Conservation (phyloP, 345 rosid genomes). For the Gossypium longicalyx region DNA sequence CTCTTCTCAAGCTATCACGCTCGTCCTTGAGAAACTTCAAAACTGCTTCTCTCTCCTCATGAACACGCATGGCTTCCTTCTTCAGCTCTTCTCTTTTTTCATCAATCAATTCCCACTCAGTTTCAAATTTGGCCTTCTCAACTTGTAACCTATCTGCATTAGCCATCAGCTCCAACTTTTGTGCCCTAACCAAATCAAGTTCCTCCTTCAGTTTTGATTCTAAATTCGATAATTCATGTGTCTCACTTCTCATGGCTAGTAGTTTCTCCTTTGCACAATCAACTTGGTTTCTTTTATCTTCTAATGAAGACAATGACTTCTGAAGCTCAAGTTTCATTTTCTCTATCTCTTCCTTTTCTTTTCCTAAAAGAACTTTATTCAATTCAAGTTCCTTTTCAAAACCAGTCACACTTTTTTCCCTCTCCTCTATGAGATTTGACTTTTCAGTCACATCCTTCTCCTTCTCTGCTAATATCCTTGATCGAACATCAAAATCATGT, state of each 20-base stretch:
- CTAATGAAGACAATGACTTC: slow-evolving; percentile 54
- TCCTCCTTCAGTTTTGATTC: slow-evolving; percentile 93
- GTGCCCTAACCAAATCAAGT: slow-evolving; percentile 73
- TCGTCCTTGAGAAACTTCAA: slow-evolving; percentile 72
- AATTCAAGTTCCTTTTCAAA: slow-evolving; percentile 46
- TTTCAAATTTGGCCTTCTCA: slow-evolving; percentile 82
- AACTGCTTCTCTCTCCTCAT: slow-evolving; percentile 61
- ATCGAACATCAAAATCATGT: slow-evolving; percentile 68
- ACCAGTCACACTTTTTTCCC: slow-evolving; percentile 44
- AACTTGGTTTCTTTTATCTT: slow-evolving; percentile 62
- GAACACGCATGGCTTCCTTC: slow-evolving; percentile 51
- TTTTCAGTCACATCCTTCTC: slow-evolving; percentile 65
- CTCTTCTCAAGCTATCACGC: slow-evolving; percentile 61
- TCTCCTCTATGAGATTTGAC: slow-evolving; percentile 45
- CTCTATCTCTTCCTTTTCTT: slow-evolving; percentile 57
- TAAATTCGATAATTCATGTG: slow-evolving; percentile 58
- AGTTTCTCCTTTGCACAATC: slow-evolving; percentile 59
- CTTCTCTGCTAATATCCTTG: slow-evolving; percentile 55
- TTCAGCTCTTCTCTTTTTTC: slow-evolving; percentile 75
- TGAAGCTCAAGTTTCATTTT: slow-evolving; percentile 57
- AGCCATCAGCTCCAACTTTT: slow-evolving; percentile 63
- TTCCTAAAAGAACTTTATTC: slow-evolving; percentile 38
- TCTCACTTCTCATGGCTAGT: slow-evolving; percentile 75
- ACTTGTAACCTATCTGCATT: slow-evolving; percentile 72
- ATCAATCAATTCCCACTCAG: slow-evolving; percentile 93